Conservation (phyloP, 208 protist species). For the Phytomonas sp. region DNA sequence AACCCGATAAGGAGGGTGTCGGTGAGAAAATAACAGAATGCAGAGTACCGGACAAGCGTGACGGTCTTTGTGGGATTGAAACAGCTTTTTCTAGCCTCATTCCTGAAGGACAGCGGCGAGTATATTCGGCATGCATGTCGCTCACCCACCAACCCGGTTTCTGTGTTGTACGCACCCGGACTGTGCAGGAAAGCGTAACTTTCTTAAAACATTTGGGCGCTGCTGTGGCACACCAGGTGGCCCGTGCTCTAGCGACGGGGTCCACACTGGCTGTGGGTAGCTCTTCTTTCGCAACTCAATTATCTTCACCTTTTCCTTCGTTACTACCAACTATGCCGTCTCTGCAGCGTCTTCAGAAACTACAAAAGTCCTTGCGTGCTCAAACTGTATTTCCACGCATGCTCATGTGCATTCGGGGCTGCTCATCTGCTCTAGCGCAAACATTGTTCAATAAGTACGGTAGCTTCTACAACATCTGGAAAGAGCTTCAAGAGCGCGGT, state of each 20-base stretch:
- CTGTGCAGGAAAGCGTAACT: slow-evolving; percentile 27
- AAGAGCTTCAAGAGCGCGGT: slow-evolving; percentile 22
- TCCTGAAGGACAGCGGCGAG: slow-evolving; percentile 17
- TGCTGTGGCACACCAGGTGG: slow-evolving; percentile 16
- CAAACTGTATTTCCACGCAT: slow-evolving; percentile 64
- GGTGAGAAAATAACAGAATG: not conserved
- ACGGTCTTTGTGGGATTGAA: not conserved
- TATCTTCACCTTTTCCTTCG: not conserved
- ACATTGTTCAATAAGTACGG: slow-evolving; percentile 46
- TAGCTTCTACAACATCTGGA: slow-evolving; percentile 38
- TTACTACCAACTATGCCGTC: slow-evolving; percentile 15
- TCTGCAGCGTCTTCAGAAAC: slow-evolving; percentile 15
- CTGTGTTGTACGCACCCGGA: slow-evolving; percentile 41
- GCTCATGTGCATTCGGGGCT: slow-evolving; percentile 70
- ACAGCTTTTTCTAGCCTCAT: not conserved
- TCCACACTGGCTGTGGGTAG: not conserved
- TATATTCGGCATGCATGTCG: slow-evolving; percentile 39
- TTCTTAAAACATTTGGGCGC: slow-evolving; percentile 27
- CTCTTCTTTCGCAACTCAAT: not conserved
- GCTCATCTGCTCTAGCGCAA: slow-evolving; percentile 37
- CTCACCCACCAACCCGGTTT: slow-evolving; percentile 19
- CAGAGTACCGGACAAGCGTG: not conserved
- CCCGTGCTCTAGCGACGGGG: not conserved
- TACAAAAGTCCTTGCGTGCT: slow-evolving; percentile 34
- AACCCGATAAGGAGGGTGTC: not conserved